Conservation (phyloP, 2,329 filamentous ascomycete species). For the Thyridium curvatum region DNA sequence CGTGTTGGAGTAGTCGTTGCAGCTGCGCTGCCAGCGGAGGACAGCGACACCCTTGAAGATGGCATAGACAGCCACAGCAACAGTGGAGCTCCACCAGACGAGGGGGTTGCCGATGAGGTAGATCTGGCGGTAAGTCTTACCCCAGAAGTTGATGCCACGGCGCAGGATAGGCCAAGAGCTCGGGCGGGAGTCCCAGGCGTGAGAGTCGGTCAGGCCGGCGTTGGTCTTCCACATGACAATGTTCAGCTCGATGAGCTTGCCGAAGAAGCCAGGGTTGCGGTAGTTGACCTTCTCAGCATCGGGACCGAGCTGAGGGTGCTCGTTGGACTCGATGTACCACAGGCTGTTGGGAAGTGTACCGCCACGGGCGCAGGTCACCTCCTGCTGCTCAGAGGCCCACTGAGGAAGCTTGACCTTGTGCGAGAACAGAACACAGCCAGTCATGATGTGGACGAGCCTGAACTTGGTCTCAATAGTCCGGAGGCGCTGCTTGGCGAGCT, state of each 20-base stretch:
- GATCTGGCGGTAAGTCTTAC: conserved; percentile 86
- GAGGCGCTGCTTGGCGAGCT: conserved; percentile 73
- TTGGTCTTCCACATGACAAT: conserved; percentile 99
- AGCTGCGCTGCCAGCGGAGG: conserved; percentile 91
- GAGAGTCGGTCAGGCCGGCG: conserved; percentile 89
- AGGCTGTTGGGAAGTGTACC: conserved; percentile 93
- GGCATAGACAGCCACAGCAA: conserved; percentile 69
- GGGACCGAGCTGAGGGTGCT: conserved; percentile 68
- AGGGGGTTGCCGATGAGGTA: conserved; percentile 94
- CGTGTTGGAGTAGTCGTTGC: conserved; percentile 72
- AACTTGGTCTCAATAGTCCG: conserved; percentile 97
- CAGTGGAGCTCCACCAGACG: conserved; percentile 87
- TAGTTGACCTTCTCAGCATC: conserved; percentile 95
- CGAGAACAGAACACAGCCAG: conserved; percentile 90
- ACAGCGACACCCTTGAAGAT: conserved; percentile 83
- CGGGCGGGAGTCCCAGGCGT: conserved; percentile 96
- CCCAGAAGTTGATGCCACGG: conserved; percentile 99
- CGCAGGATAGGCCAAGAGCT: conserved; percentile 86
- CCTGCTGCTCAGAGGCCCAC: conserved; percentile 97
- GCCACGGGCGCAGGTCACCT: conserved; percentile 92
- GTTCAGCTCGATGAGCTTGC: conserved; percentile 96
- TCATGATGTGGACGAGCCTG: conserved; percentile 92
- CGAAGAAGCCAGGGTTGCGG: conserved; percentile 86
- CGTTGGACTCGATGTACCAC: conserved; percentile 93
- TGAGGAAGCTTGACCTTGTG: conserved; percentile 98